Evolutionary conservation across 2,329 filamentous ascomycete species (phyloP).

Genomic region (Claviceps africana): DNA sequence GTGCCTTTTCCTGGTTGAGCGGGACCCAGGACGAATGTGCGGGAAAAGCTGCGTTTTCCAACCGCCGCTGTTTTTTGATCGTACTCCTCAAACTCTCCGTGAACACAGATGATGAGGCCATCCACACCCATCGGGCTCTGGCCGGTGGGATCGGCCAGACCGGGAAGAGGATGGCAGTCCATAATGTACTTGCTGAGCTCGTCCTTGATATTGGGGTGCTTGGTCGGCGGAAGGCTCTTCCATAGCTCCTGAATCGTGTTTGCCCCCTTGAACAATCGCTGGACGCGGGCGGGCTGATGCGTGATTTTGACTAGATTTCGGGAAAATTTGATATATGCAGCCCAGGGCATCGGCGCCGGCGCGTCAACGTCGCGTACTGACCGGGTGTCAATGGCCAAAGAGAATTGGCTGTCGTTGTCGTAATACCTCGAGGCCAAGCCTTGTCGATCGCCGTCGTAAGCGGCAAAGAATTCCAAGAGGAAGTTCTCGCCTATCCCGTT

Average conservation of each 20-base stretch:
- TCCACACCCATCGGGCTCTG: slow-evolving; percentile 54
- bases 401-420: slow-evolving; percentile 62
- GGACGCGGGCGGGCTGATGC: slow-evolving; percentile 43
- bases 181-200: slow-evolving; percentile 65
- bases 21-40: slow-evolving; percentile 66
- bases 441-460: slow-evolving; percentile 59
- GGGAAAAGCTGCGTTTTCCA: slow-evolving; percentile 64
- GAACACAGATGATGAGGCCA: slow-evolving; percentile 64
- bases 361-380: slow-evolving; percentile 34
- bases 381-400: slow-evolving; percentile 54
- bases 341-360: slow-evolving; percentile 46
- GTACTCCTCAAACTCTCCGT: slow-evolving; percentile 72
- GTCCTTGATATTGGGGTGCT: slow-evolving; percentile 55
- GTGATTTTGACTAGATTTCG: slow-evolving; percentile 63
- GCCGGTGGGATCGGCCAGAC: slow-evolving; percentile 55
- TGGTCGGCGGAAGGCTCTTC: slow-evolving; percentile 55
- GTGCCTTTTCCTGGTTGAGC: slow-evolving; percentile 48
- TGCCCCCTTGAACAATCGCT: slow-evolving; percentile 51
- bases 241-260: slow-evolving; percentile 54
- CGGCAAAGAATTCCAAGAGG: slow-evolving; percentile 55
- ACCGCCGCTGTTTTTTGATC: slow-evolving; percentile 40
- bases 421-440: slow-evolving; percentile 55
- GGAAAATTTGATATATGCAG: slow-evolving; percentile 60
- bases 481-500: slow-evolving; percentile 63
- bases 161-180: slow-evolving; percentile 63